A percentile compares a stretch with the other conserved stretches of the same genome.
These are phyloP conservation scores for Candida silvicultrix DNA, from an alignment of 805 yeast genomes.

Conservation along the genomic window DNA sequence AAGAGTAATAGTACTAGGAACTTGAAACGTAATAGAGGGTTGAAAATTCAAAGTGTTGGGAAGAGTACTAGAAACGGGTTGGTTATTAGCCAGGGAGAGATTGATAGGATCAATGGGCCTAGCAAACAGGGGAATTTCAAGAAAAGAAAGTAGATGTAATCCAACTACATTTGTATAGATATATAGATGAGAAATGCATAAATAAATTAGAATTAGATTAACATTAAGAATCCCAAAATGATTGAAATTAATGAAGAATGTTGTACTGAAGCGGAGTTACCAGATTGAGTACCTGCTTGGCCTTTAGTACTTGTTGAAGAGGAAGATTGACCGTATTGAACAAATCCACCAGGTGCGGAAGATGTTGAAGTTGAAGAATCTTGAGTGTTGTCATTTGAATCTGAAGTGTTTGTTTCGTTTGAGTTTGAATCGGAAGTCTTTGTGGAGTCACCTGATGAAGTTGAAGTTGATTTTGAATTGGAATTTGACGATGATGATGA, in stretches of 20 bases:
- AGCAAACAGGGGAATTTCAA: conserved; percentile 8
- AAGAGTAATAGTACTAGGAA: conserved; percentile 44
- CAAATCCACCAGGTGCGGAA: conserved; percentile 1
- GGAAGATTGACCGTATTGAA: conserved; percentile 2
- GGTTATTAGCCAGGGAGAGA: conserved; percentile 60
- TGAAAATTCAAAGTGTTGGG: conserved; percentile 73
- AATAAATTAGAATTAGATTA: not conserved
- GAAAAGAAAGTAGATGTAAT: conserved; percentile 1
- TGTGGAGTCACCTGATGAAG: not conserved
- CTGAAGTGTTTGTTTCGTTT: not conserved
- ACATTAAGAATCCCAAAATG: not conserved
- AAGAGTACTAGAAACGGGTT: conserved; percentile 74
- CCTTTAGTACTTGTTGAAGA: not conserved
- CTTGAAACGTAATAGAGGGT: conserved; percentile 63
- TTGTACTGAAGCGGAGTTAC: not conserved
- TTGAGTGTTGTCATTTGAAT: not conserved
- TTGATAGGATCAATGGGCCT: conserved; percentile 38
- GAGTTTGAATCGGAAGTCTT: not conserved
- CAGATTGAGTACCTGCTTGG: not conserved
- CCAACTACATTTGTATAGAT: no score
- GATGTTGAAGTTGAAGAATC: not conserved
- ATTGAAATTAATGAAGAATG: not conserved
- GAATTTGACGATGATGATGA: conserved; percentile 1
- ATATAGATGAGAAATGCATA: not conserved
- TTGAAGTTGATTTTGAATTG: conserved; percentile 12